Base-by-base conservation (phyloP, 225 moss, liverwort and hornwort genomes). In the Sphagnum tenellum region DNA sequence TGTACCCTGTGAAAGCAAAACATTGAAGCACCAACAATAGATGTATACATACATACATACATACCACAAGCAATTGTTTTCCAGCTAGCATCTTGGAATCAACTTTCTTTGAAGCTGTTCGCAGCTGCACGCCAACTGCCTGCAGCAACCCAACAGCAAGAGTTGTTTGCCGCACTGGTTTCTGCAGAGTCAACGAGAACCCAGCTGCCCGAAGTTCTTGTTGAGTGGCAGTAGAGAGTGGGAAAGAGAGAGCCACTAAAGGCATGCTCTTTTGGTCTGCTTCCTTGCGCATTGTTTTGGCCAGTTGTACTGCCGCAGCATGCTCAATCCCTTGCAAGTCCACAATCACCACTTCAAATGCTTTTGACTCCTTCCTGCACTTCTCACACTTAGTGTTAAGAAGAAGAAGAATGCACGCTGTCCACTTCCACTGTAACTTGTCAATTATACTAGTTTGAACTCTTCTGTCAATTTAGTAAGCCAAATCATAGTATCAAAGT, bases 61-160 rank as follows among this genome's bases (percentile, higher is more conserved):
- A 55, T 77, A 90, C 90, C 88, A 91, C 90, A 57, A 91, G 76
- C 46, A 91, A 56, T 55, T 72, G 74, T 64, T 83, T 91, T 51
- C 83, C 81, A 10, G 70, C 60, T 9, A 91, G 77, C 74, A 91
- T 68, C 60, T 76, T 75, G 5, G 78, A 60, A 52, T 84, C 78
- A 45, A 63, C 53, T 73, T 69, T 73, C 67, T 78, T 77, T 8
- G 61, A 48, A 29, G 75, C 49, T 11, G 60, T 58, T 64, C 76
- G 74, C 51, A 68, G 57, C 49, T 54, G 65, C 7, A 88, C 69
- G 57, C 88, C 90, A 63, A 88, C 77, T 10, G 85, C 88, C 71
- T 81, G 76, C 76, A 83, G 70, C 58, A 91, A 72, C 5, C 70
- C 69, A 29, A 78, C 61, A 47, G 81, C 74, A 45, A 91, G 71